phyloP scores from a whole-genome alignment of 352 stramenopile species.

The Phytophthora fragariaefolia region DNA sequence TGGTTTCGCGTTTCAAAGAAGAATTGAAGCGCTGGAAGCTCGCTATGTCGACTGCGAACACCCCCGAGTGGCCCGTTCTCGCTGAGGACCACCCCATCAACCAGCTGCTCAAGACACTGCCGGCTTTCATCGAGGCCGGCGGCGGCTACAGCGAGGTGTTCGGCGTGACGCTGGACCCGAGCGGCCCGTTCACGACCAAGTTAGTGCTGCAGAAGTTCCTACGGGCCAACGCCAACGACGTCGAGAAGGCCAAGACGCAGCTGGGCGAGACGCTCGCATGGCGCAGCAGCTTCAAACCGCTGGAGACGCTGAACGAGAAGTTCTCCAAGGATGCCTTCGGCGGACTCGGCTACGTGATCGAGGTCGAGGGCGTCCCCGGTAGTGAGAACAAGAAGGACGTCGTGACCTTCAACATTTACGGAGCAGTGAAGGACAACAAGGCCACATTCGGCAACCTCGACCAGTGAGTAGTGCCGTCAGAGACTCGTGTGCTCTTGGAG shows the following conservation, averaged over 20 bases:
- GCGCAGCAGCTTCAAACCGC: conserved; percentile 36
- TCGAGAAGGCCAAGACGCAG: conserved; percentile 34
- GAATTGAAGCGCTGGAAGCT: not conserved
- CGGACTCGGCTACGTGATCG: conserved; percentile 33
- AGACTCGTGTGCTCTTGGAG: not conserved
- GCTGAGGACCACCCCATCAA: conserved; percentile 32
- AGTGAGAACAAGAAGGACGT: conserved; percentile 40
- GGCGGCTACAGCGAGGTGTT: conserved; percentile 35
- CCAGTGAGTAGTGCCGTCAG: conserved; percentile 12
- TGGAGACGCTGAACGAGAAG: conserved; percentile 33
- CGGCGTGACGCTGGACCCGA: conserved; percentile 33
- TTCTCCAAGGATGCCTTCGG: conserved; percentile 33
- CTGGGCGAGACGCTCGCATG: conserved; percentile 35
- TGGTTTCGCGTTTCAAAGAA: conserved; percentile 22
- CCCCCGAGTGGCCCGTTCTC: conserved; percentile 26
- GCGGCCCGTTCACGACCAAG: conserved; percentile 34
- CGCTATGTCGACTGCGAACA: conserved; percentile 17
- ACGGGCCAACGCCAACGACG: conserved; percentile 35
- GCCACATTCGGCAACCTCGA: conserved; percentile 35
- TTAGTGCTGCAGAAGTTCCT: conserved; percentile 39
- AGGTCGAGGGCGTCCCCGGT: conserved; percentile 27
- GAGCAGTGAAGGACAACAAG: conserved; percentile 41
- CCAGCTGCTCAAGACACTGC: conserved; percentile 26
- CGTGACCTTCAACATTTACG: conserved; percentile 42
- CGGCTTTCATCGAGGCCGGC: conserved; percentile 26